Percentiles rank a stretch among this genome's conserved stretches.
Conservation (phyloP, 2,329 filamentous ascomycete species). For the Claviceps monticola region DNA sequence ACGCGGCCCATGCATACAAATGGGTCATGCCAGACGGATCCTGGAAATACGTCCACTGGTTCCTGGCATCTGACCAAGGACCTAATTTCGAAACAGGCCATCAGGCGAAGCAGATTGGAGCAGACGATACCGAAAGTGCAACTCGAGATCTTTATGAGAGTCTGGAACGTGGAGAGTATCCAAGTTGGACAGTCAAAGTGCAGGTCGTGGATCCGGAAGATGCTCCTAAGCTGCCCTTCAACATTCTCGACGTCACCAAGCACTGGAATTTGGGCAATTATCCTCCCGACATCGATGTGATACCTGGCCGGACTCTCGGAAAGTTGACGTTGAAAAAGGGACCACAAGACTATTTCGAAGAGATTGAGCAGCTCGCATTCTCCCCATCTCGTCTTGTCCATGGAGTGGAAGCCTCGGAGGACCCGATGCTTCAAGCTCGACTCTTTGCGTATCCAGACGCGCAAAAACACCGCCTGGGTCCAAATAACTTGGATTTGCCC, state of each 20-base stretch:
- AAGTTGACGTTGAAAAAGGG: conserved; percentile 52
- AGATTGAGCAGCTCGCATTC: conserved; percentile 56
- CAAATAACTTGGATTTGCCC: background rate
- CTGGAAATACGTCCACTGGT: conserved; percentile 53
- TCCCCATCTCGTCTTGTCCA: conserved; percentile 51
- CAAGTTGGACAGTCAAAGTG: conserved; percentile 49
- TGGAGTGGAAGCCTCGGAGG: conserved; percentile 46
- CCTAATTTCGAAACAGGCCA: conserved; percentile 44
- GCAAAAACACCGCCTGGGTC: conserved; percentile 42
- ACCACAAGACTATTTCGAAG: conserved; percentile 52
- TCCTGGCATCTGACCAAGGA: conserved; percentile 50
- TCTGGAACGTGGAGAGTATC: conserved; percentile 46
- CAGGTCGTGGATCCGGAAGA: conserved; percentile 50
- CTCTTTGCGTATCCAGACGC: conserved; percentile 50
- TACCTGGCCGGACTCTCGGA: conserved; percentile 47
- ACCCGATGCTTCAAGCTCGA: conserved; percentile 47
- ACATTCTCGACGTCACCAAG: conserved; percentile 57
- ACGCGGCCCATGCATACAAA: conserved; percentile 54
- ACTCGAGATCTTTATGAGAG: conserved; percentile 51
- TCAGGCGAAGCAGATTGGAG: conserved; percentile 38
- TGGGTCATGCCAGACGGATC: conserved; percentile 50
- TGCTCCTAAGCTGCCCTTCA: conserved; percentile 46
- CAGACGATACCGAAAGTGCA: conserved; percentile 47
- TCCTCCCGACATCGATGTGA: conserved; percentile 10
- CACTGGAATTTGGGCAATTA: conserved; percentile 48